These are phyloP conservation scores for Apocynum venetum DNA, from an alignment of 257 asterid genomes.

Conservation along the genomic window DNA sequence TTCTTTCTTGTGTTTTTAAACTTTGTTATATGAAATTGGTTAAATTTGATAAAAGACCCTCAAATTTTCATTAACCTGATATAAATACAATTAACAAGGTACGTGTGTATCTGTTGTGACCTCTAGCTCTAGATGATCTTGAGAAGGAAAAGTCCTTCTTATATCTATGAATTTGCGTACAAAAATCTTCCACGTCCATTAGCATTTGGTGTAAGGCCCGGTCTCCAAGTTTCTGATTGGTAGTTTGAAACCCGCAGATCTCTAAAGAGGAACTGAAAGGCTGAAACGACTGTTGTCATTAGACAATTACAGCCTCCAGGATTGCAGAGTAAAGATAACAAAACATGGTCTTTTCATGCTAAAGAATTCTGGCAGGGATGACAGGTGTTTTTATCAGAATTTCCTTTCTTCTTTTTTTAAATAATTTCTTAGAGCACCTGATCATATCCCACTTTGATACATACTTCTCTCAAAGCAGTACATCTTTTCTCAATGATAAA, in stretches of 20 bases:
- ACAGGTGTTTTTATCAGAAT: not conserved
- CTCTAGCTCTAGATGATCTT: not conserved
- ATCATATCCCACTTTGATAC: too few species aligned
- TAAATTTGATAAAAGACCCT: too few species aligned
- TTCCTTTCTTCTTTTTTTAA: too few species aligned
- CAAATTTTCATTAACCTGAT: not conserved
- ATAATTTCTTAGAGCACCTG: not conserved
- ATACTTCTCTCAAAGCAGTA: not conserved
- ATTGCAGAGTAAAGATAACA: not conserved
- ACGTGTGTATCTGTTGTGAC: not conserved
- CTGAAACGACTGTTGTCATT: not conserved
- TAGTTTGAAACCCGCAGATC: too few species aligned
- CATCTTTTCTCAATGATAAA: not conserved
- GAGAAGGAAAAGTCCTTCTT: not conserved
- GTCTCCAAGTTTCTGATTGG: not conserved
- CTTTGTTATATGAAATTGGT: too few species aligned
- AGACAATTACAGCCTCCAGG: not conserved
- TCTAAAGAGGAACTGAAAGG: not conserved
- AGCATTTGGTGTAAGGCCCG: not conserved
- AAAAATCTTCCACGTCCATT: not conserved
- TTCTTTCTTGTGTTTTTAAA: too few species aligned
- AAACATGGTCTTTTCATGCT: not conserved
- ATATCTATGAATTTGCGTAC: not conserved
- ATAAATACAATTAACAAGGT: not conserved
- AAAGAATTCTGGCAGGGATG: not conserved